Percentiles rank a stretch among this genome's conserved stretches.
These are phyloP conservation scores for Tulasnella sp. DNA, from an alignment of 768 basidiomycete genomes.

Conservation along the genomic window DNA sequence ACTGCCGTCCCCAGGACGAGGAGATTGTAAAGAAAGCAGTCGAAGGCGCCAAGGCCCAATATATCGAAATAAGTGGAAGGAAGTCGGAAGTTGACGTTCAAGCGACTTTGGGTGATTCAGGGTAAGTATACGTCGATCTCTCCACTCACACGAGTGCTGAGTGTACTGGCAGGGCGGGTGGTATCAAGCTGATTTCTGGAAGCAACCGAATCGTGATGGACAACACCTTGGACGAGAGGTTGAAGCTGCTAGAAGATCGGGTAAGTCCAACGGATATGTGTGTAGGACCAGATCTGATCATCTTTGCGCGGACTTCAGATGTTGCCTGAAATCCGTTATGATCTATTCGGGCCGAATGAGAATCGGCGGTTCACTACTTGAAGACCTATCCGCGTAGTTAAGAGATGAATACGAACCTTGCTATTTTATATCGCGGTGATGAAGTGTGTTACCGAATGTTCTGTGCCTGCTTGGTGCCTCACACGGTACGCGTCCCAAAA, in stretches of 20 bases:
- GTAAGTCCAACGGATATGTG: slow-evolving; percentile 35
- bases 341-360: slow-evolving; percentile 80
- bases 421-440: too few species aligned
- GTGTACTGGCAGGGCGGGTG: slow-evolving; percentile 55
- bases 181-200: slow-evolving; percentile 64
- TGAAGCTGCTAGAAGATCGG: slow-evolving; percentile 80
- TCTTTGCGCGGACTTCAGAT: slow-evolving; percentile 41
- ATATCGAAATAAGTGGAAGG: slow-evolving; percentile 68
- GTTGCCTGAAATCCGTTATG: slow-evolving; percentile 86
- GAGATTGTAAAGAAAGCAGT: slow-evolving; percentile 51
- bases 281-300: neutral
- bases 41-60: slow-evolving; percentile 49
- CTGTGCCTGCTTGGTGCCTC: too few species aligned
- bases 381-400: neutral
- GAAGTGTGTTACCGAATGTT: too few species aligned
- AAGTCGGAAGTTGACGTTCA: slow-evolving; percentile 49
- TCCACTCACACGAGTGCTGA: neutral
- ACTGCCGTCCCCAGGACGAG: slow-evolving; percentile 56
- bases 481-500: too few species aligned
- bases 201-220: slow-evolving; percentile 75
- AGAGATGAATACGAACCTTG: too few species aligned
- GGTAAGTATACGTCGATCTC: slow-evolving; percentile 35
- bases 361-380: slow-evolving; percentile 82
- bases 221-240: slow-evolving; percentile 87
- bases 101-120: slow-evolving; percentile 50